Conservation (phyloP, 2,329 filamentous ascomycete species). For the Coleophoma cylindrospora region DNA sequence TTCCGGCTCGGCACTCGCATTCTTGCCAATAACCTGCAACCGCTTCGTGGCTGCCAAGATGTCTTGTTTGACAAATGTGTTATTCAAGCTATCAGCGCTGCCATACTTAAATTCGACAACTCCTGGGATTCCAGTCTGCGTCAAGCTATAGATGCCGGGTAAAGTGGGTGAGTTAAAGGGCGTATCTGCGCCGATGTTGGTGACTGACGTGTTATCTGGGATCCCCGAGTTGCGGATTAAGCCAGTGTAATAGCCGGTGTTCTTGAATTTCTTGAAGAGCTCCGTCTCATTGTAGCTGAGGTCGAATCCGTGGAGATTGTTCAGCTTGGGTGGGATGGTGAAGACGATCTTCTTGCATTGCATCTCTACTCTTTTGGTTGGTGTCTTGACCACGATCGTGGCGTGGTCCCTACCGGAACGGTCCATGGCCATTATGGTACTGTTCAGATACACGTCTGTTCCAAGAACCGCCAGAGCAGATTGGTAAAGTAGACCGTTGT, state of each 20-base stretch:
- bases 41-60: slow-evolving; percentile 8
- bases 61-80: slow-evolving; percentile 9
- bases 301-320: slow-evolving; percentile 30
- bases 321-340: slow-evolving; percentile 33
- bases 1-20: slow-evolving; percentile 1
- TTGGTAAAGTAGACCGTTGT: slow-evolving; percentile 15
- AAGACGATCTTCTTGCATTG: slow-evolving; percentile 34
- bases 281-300: slow-evolving; percentile 27
- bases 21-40: slow-evolving; percentile 5
- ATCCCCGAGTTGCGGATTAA: slow-evolving; percentile 34
- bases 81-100: slow-evolving; percentile 3
- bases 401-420: slow-evolving; percentile 10
- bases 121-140: slow-evolving; percentile 10
- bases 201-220: slow-evolving; percentile 13
- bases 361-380: slow-evolving; percentile 26
- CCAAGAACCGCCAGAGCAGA: slow-evolving; percentile 3
- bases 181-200: slow-evolving; percentile 21
- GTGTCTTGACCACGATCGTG: slow-evolving; percentile 25
- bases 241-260: slow-evolving; percentile 31
- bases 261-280: slow-evolving; percentile 33
- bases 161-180: slow-evolving; percentile 26
- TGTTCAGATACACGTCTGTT: slow-evolving; percentile 10
- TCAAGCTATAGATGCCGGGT: slow-evolving; percentile 24
- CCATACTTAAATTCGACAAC: slow-evolving; percentile 10
- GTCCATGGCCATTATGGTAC: slow-evolving; percentile 9